Base-by-base conservation (phyloP, 73 alveolate species). In the Tetrahymena thermophila region DNA sequence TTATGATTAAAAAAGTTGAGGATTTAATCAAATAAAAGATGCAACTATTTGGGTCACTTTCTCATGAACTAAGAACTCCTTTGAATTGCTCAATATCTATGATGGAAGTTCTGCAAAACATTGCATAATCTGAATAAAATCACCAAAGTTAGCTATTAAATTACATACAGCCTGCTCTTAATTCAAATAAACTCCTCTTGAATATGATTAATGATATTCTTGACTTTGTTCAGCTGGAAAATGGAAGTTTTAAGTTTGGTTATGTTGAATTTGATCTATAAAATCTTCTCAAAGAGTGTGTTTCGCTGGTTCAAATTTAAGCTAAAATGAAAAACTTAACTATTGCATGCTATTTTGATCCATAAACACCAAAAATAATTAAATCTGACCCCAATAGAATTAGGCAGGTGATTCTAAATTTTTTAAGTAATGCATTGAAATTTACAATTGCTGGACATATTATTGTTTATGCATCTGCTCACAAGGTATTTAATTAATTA, bases 351-450 rank as follows among this genome's bases (percentile, higher is more conserved):
- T 31, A 85, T 34, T 96, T 58, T 71, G 85, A 96, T 58, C 55
- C 84, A 0, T 37, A 94, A 96, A 50, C 85, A 17, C 95, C 96
- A 19, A 35, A 34, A 34, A 42, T n/a, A 16, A 35, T 96, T 4
- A 58, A 94, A 34, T 83, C 95, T 37, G 97, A 96, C 71, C 85
- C 94, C 13, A 43, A 56, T 85, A 58, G 97, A 96, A 71, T 93
- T 23, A 94, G 96, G 38, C 71, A 96, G 85, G 94, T 96, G 8
- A 56, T 96, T 14, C 96, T 96, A 34, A 96, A 96, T 85, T 94
- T 96, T n/a, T 35, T 94, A 35, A 93, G 96, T 71, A 96, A 96
- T 96, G 97, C 97, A 1, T 43, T 96, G 31, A 96, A 96, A 94
- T 96, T 93, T 40, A 96, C 97, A 40, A 56, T 55, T 58, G 83